phyloP scores from a whole-genome alignment of 345 rosid species.

The Salix exigua region DNA sequence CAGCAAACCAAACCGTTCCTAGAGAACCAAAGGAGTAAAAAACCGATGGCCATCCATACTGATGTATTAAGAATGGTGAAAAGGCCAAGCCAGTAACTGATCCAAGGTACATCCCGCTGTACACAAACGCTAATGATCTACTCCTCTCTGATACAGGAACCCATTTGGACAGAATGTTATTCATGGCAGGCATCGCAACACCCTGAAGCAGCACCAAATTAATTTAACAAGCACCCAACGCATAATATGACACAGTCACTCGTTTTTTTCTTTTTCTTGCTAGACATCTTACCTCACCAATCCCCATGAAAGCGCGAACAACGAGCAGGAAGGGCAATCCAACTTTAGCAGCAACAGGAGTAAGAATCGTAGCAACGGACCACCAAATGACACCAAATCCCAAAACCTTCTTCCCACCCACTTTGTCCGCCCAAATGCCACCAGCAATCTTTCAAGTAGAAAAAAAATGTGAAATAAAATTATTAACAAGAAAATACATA shows the following conservation, averaged over 20 bases:
- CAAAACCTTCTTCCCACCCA: slow-evolving; percentile 80
- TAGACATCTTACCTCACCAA: slow-evolving; percentile 66
- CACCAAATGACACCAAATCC: slow-evolving; percentile 95
- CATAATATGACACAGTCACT: not conserved
- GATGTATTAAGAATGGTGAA: slow-evolving; percentile 85
- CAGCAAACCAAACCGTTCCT: slow-evolving; percentile 75
- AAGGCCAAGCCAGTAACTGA: slow-evolving; percentile 93
- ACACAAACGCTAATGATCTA: slow-evolving; percentile 82
- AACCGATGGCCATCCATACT: slow-evolving; percentile 92
- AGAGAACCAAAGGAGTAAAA: slow-evolving; percentile 92
- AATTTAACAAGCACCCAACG: not conserved
- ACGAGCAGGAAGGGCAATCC: slow-evolving; percentile 85
- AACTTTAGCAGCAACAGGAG: slow-evolving; percentile 82
- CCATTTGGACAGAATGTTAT: slow-evolving; percentile 88
- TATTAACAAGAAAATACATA: not conserved
- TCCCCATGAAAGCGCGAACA: slow-evolving; percentile 89
- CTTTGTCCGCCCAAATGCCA: slow-evolving; percentile 93
- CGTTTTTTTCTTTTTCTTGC: not conserved
- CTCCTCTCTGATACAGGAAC: slow-evolving; percentile 92
- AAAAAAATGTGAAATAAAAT: not conserved
- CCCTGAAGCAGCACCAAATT: slow-evolving; percentile 47
- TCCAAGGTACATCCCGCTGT: slow-evolving; percentile 95
- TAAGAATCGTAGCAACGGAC: slow-evolving; percentile 81
- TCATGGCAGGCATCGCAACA: slow-evolving; percentile 99
- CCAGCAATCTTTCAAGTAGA: slow-evolving; percentile 66